These are phyloP conservation scores for Neoboletus subvelutipes DNA, from an alignment of 768 basidiomycete species.

Conservation along the genomic window DNA sequence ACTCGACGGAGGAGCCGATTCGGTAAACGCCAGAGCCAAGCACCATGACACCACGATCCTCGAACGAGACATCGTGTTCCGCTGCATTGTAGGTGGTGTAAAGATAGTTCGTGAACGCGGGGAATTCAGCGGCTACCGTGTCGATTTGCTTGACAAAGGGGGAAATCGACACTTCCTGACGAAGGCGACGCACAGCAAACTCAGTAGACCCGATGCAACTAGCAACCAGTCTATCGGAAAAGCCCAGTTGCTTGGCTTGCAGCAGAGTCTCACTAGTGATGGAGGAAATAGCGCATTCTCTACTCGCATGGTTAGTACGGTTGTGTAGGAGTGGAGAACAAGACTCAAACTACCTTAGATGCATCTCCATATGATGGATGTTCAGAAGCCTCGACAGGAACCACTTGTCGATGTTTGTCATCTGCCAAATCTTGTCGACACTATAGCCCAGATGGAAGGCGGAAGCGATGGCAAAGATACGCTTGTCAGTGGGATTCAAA, in stretches of 20 bases:
- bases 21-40: slow-evolving; percentile 98
- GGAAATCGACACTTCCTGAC: slow-evolving; percentile 77
- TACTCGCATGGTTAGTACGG: slow-evolving; percentile 29
- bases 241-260: slow-evolving; percentile 91
- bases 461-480: slow-evolving; percentile 93
- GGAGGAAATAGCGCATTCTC: slow-evolving; percentile 61
- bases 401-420: slow-evolving; percentile 99
- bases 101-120: slow-evolving; percentile 97
- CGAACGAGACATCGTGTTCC: slow-evolving; percentile 88
- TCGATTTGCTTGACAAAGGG: slow-evolving; percentile 99
- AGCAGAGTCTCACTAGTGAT: slow-evolving; percentile 64
- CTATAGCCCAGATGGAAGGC: slow-evolving; percentile 92
- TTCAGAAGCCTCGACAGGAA: slow-evolving; percentile 88
- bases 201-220: slow-evolving; percentile 83
- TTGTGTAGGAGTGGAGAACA: background rate
- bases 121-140: slow-evolving; percentile 98
- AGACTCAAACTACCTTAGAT: slow-evolving; percentile 55
- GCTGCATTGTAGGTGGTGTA: slow-evolving; percentile 98
- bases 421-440: slow-evolving; percentile 94
- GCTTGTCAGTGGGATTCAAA: slow-evolving; percentile 92
- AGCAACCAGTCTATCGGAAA: slow-evolving; percentile 92
- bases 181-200: slow-evolving; percentile 86
- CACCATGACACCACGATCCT: slow-evolving; percentile 94
- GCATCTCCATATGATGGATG: slow-evolving; percentile 79
- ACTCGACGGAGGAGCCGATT: slow-evolving; percentile 98